phyloP scores from a whole-genome alignment of 2,329 filamentous ascomycete species.

The Lecanicillium sp. region DNA sequence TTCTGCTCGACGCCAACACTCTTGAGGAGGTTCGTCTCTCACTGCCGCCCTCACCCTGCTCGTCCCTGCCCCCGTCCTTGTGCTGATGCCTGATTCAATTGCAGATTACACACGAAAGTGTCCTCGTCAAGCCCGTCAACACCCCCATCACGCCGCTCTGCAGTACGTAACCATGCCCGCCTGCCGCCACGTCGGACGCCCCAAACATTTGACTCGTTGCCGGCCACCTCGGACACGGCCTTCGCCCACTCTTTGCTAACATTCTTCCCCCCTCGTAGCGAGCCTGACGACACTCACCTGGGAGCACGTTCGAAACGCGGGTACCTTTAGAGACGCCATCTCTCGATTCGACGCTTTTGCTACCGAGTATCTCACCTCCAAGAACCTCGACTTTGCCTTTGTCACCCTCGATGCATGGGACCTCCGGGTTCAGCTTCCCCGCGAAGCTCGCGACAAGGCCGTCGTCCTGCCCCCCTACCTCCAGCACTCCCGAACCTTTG shows the following conservation, averaged over 20 bases:
- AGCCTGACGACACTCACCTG: conserved; percentile 96
- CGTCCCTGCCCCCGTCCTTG: too few species aligned
- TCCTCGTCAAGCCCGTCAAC: conserved; percentile 97
- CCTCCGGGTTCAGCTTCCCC: conserved; percentile 91
- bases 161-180: conserved; percentile 77
- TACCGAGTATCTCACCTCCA: conserved; percentile 80
- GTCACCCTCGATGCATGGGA: conserved; percentile 99
- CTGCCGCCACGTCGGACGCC: too few species aligned
- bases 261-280: conserved; percentile 46
- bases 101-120: conserved; percentile 89
- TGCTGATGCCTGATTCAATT: conserved; percentile 13
- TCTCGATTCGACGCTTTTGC: conserved; percentile 92
- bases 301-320: conserved; percentile 97
- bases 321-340: conserved; percentile 94
- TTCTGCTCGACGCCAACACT: conserved; percentile 83
- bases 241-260: conserved; percentile 15
- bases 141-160: conserved; percentile 97
- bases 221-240: too few species aligned
- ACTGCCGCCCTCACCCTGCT: background rate
- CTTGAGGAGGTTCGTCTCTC: conserved; percentile 71
- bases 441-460: conserved; percentile 95
- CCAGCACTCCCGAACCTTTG: conserved; percentile 95
- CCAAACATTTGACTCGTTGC: too few species aligned
- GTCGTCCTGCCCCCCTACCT: conserved; percentile 94
- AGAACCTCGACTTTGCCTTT: conserved; percentile 95